Base-by-base conservation (phyloP, 139 green algal genomes). In the Coelastrella sp. region DNA sequence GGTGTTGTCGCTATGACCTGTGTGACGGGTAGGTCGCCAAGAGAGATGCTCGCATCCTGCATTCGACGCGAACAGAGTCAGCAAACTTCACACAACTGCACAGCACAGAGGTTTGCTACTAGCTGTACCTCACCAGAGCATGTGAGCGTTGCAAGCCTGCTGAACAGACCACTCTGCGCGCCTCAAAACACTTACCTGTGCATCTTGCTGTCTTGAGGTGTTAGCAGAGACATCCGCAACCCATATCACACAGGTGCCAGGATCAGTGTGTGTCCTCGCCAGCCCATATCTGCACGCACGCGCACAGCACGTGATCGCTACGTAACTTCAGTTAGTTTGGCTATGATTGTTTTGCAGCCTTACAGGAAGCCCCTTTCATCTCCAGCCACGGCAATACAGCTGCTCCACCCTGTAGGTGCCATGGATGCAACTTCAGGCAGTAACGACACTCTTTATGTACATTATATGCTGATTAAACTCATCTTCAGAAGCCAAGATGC, bases 301-400 rank as follows among this genome's bases (percentile, higher is more conserved):
- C 2, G 5, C 10, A 23, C 73, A 80, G 73, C 73, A 54, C 17
- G 22, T 5, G 73, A 80, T 80, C n/a, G 73, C 32, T 47, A 47
- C 32, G 32, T 47, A 47, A 1, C 32, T 47, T 47, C 32, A 47
- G 32, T 47, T 47, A 47, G 0, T 47, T 47, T 47, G 32, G 32
- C 32, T 47, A 47, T 47, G 1, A 47, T 47, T 47, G 32, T 1
- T 47, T 47, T 32, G 71, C 71, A 77, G 19, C 4, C 83, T 80
- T 57, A 88, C 83, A 88, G 14, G 68, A 56, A 73, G 17, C 83
- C 83, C 56, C 32, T 81, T n/a, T 80, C 68, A 58, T 88, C 83
- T 20, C 83, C 83, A 88, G 83, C 68, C 16, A 88, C 32, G 4
- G 83, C 82, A 86, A 56, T 68, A 86, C 81, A 75, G 60, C 57